These are phyloP conservation scores for Excoecaria agallocha DNA, from an alignment of 345 rosid genomes.

Conservation along the genomic window DNA sequence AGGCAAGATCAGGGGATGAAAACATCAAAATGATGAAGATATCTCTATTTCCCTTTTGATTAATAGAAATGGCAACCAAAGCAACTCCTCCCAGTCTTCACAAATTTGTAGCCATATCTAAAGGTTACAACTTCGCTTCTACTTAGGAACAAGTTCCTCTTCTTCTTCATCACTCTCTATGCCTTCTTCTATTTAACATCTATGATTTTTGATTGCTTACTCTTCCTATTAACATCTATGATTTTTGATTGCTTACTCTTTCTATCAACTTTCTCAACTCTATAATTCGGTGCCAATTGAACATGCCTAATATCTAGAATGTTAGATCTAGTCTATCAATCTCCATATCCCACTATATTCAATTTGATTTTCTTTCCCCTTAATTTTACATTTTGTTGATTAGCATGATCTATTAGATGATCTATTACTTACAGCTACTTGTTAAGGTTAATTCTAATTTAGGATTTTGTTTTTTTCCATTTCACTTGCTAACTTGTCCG, in stretches of 20 bases:
- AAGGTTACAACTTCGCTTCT: constrained; percentile 90
- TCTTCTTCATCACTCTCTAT: constrained; percentile 1
- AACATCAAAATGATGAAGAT: too few species aligned
- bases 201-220: too few species aligned
- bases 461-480: background rate
- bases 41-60: background rate
- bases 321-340: background rate
- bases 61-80: constrained; percentile 46
- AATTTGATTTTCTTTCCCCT: background rate
- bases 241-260: background rate
- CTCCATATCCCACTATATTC: background rate
- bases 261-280: background rate
- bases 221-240: too few species aligned
- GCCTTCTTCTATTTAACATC: background rate
- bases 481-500: background rate
- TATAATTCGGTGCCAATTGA: background rate
- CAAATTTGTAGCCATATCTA: constrained; percentile 78
- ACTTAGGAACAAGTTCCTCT: constrained; percentile 85
- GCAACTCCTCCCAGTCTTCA: constrained; percentile 49
- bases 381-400: background rate
- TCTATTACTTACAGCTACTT: background rate
- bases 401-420: background rate
- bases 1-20: too few species aligned
- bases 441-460: background rate
- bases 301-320: background rate